These are phyloP conservation scores for Trichocomaceae sp. DNA, from an alignment of 2,329 filamentous ascomycete species.

Conservation along the genomic window DNA sequence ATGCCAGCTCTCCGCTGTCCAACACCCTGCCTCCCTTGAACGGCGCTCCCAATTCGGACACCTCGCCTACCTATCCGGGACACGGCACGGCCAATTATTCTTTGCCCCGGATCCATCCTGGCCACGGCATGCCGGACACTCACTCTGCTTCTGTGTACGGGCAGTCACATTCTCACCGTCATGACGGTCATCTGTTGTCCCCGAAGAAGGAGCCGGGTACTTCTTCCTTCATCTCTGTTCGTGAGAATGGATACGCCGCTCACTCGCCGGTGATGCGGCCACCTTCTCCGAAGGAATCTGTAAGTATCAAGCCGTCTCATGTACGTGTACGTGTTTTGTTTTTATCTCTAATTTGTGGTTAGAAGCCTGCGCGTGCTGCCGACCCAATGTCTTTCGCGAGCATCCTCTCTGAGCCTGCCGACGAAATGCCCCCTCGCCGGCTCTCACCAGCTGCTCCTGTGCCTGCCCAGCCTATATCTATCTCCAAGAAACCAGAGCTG, in stretches of 20 bases:
- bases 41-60: constrained; percentile 29
- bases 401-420: constrained; percentile 75
- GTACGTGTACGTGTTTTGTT: no score
- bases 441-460: constrained; percentile 28
- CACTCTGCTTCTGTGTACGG: constrained; percentile 33
- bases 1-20: constrained; percentile 36
- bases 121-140: constrained; percentile 29
- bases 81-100: constrained; percentile 26
- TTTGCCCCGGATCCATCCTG: constrained; percentile 30
- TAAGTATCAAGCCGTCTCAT: no score
- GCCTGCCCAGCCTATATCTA: constrained; percentile 3
- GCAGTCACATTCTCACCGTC: constrained; percentile 37
- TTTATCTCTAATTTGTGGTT: constrained; percentile 19
- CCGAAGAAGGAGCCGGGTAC: constrained; percentile 37
- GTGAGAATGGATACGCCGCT: constrained; percentile 28
- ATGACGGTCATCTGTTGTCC: constrained; percentile 35
- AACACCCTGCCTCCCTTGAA: constrained; percentile 37
- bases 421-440: constrained; percentile 48
- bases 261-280: constrained; percentile 28
- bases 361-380: constrained; percentile 67
- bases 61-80: constrained; percentile 30
- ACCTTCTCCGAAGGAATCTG: constrained; percentile 35
- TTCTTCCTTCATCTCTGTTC: constrained; percentile 23
- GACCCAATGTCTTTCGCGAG: constrained; percentile 96
- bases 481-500: constrained; percentile 21